phyloP scores from a whole-genome alignment of 1,139 yeast genomes.

The Geotrichum histeridarum region DNA sequence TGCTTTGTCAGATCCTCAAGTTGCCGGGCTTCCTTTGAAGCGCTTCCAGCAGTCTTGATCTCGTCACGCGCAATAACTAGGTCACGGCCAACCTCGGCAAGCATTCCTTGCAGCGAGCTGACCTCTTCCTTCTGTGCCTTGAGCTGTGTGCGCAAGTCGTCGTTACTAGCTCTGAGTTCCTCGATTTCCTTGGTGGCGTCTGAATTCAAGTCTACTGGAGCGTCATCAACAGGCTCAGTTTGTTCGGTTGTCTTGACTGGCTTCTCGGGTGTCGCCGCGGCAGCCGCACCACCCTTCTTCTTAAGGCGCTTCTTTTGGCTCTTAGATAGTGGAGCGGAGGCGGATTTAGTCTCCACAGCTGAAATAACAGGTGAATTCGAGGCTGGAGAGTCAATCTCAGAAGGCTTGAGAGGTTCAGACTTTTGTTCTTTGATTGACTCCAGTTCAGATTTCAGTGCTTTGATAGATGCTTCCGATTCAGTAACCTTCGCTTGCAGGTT shows the following conservation, averaged over 20 bases:
- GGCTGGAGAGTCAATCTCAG: background rate
- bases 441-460: background rate
- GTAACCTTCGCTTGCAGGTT: slow-evolving; percentile 14
- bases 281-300: slow-evolving; percentile 14
- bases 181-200: background rate
- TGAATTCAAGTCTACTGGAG: background rate
- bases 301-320: slow-evolving; percentile 13
- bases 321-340: slow-evolving; percentile 8
- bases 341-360: background rate
- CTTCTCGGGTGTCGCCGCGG: background rate
- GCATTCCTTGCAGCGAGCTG: slow-evolving; percentile 13
- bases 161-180: background rate
- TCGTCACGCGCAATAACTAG: slow-evolving; percentile 12
- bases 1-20: background rate
- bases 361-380: background rate
- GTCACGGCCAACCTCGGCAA: slow-evolving; percentile 13
- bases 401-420: background rate
- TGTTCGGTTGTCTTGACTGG: slow-evolving; percentile 14
- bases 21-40: background rate
- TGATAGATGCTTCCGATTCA: slow-evolving; percentile 14
- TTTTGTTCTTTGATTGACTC: background rate
- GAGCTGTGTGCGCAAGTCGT: slow-evolving; percentile 1
- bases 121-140: slow-evolving; percentile 10
- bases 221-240: slow-evolving; percentile 6
- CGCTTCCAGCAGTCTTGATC: background rate